Percentiles rank a stretch among this genome's conserved stretches.
Evolutionary conservation across 768 basidiomycete genomes (phyloP).

Genomic region (Naganishia vishniacii): DNA sequence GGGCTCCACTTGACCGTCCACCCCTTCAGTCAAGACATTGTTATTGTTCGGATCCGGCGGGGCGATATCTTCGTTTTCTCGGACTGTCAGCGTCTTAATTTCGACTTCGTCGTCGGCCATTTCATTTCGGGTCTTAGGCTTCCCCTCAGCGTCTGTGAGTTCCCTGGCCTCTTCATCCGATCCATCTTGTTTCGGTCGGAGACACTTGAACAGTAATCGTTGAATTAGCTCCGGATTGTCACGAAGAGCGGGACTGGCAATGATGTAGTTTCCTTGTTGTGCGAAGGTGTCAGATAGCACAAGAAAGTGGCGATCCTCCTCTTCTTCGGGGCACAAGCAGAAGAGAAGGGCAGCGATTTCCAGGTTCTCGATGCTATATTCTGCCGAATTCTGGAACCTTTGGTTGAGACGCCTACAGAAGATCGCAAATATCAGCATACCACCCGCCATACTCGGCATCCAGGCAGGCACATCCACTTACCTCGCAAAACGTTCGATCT

Average conservation of each 20-base stretch:
- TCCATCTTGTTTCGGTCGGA: slow-evolving; percentile 51
- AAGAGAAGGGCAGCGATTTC: slow-evolving; percentile 74
- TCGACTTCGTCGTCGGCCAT: slow-evolving; percentile 38
- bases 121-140: slow-evolving; percentile 54
- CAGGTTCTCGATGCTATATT: slow-evolving; percentile 72
- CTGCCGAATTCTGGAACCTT: slow-evolving; percentile 86
- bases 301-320: slow-evolving; percentile 76
- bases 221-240: slow-evolving; percentile 71
- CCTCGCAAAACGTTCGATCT: slow-evolving; percentile 89
- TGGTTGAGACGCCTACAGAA: slow-evolving; percentile 57
- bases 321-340: slow-evolving; percentile 55
- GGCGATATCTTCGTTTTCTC: slow-evolving; percentile 48
- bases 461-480: slow-evolving; percentile 47
- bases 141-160: slow-evolving; percentile 15
- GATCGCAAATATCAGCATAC: background rate
- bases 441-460: slow-evolving; percentile 54
- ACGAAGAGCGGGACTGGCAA: slow-evolving; percentile 71
- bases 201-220: slow-evolving; percentile 76
- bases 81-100: slow-evolving; percentile 45
- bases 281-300: slow-evolving; percentile 84
- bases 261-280: slow-evolving; percentile 83
- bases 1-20: slow-evolving; percentile 4
- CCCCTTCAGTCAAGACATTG: slow-evolving; percentile 4
- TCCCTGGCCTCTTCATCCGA: slow-evolving; percentile 8
- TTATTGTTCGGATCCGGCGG: background rate